Evolutionary conservation across 1,284 basidiomycete species (phyloP).

Genomic region (Anthracocystis walkeri): DNA sequence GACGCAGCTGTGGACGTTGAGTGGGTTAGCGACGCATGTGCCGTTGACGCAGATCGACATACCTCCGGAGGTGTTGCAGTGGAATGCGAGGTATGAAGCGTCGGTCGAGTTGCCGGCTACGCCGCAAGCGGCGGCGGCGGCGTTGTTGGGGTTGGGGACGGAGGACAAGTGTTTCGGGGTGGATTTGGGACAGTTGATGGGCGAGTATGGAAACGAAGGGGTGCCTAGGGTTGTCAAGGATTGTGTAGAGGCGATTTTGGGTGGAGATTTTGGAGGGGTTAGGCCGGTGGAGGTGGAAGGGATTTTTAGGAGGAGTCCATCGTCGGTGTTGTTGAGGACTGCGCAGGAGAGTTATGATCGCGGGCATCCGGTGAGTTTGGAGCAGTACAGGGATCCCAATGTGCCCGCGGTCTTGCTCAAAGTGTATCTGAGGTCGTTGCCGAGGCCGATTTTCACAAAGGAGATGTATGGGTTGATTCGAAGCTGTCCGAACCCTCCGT

Average conservation of each 20-base stretch:
- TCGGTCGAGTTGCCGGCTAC: conserved; percentile 20
- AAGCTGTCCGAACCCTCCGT: conserved; percentile 74
- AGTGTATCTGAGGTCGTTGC: conserved; percentile 83
- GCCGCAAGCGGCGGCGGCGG: conserved; percentile 69
- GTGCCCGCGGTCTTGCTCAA: conserved; percentile 85
- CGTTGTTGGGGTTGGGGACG: conserved; percentile 70
- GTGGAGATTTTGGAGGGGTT: conserved; percentile 23
- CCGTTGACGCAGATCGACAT: conserved; percentile 87
- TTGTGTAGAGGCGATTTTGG: conserved; percentile 76
- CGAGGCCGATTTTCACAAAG: conserved; percentile 80
- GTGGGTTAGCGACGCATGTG: conserved; percentile 79
- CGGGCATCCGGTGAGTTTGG: conserved; percentile 82
- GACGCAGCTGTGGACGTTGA: conserved; percentile 79
- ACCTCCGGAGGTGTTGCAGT: conserved; percentile 81
- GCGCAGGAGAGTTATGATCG: conserved; percentile 84
- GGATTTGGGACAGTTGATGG: conserved; percentile 82
- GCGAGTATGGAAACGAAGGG: conserved; percentile 78
- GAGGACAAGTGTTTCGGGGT: conserved; percentile 81
- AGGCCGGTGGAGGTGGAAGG: conserved; percentile 80
- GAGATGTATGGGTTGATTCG: conserved; percentile 76
- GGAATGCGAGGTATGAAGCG: conserved; percentile 26
- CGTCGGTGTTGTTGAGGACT: conserved; percentile 77
- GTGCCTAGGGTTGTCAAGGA: conserved; percentile 83
- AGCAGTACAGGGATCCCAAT: conserved; percentile 80
- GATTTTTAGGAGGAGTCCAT: conserved; percentile 81